Evolutionary conservation across 2,329 filamentous ascomycete genomes (phyloP).

Genomic region (Botrytis galanthina): DNA sequence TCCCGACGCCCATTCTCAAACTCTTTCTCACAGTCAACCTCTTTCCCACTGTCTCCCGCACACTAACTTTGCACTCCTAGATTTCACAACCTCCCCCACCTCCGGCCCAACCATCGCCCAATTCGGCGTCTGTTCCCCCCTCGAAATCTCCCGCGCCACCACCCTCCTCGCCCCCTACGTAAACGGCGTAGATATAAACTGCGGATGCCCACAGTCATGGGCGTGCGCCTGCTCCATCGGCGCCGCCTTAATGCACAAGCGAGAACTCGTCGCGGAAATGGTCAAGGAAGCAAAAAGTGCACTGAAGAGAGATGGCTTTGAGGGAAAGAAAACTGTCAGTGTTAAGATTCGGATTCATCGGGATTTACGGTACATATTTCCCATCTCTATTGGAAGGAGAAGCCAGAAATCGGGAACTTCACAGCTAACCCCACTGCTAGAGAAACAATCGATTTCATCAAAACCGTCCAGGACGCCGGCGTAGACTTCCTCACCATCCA

Average conservation of each 20-base stretch:
- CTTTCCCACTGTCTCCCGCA: too few species aligned
- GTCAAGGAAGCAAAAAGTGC: constrained; percentile 54
- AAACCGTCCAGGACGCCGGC: constrained; percentile 56
- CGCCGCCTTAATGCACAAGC: constrained; percentile 65
- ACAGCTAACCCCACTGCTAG: background rate
- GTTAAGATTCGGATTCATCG: constrained; percentile 69
- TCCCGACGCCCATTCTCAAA: background rate
- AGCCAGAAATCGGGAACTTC: too few species aligned
- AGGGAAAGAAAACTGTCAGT: constrained; percentile 52
- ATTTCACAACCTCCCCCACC: constrained; percentile 59
- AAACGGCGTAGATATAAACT: constrained; percentile 68
- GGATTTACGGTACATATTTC: constrained; percentile 48
- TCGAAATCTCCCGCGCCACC: constrained; percentile 62
- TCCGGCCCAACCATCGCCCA: constrained; percentile 62
- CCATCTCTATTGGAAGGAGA: background rate
- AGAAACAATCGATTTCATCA: constrained; percentile 58
- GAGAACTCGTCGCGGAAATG: constrained; percentile 65
- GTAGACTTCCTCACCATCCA: constrained; percentile 71
- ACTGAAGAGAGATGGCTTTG: constrained; percentile 54
- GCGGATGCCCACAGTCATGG: constrained; percentile 72
- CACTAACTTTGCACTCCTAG: constrained; percentile 35
- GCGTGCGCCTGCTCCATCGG: constrained; percentile 66
- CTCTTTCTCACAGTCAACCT: background rate
- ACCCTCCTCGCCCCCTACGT: constrained; percentile 60
- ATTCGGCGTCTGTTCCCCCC: constrained; percentile 61